Conservation (phyloP, 2,329 filamentous ascomycete genomes). For the Hypoxylon sp. region DNA sequence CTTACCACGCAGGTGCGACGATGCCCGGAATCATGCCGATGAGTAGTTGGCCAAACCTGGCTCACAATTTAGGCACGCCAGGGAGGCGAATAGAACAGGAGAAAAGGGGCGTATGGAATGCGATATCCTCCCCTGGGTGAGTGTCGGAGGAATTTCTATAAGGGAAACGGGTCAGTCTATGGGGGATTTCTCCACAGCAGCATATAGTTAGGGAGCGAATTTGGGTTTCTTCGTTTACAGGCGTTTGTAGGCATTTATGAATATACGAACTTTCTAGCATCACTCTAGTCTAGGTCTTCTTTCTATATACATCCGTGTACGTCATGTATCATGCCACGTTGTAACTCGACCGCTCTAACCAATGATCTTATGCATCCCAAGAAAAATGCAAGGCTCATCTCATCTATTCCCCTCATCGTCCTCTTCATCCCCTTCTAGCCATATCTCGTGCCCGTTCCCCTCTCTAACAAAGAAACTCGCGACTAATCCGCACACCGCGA, state of each 20-base stretch:
- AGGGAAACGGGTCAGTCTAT: neutral
- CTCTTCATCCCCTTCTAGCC: constrained; percentile 73
- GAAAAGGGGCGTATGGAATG: neutral
- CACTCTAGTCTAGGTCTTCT: neutral
- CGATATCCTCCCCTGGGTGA: too few relatives aligned
- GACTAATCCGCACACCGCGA: constrained; percentile 65
- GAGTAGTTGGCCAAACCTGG: constrained; percentile 30
- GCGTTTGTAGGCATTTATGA: neutral
- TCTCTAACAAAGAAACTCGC: constrained; percentile 71
- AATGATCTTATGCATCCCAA: constrained; percentile 5
- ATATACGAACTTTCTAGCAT: neutral
- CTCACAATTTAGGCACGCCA: neutral
- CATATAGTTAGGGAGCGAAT: neutral
- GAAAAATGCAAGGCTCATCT: neutral
- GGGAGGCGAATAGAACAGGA: neutral
- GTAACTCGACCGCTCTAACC: constrained; percentile 5
- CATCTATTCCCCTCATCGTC: constrained; percentile 50
- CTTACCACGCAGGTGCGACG: constrained; percentile 44
- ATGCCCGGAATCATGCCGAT: constrained; percentile 42
- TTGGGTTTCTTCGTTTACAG: neutral
- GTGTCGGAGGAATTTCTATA: neutral
- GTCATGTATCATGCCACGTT: constrained; percentile 20
- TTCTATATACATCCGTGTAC: constrained; percentile 10
- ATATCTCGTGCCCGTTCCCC: constrained; percentile 75
- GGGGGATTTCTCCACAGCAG: neutral